These are phyloP conservation scores for Botrytis deweyae DNA, from an alignment of 2,329 filamentous ascomycete genomes.

Conservation along the genomic window DNA sequence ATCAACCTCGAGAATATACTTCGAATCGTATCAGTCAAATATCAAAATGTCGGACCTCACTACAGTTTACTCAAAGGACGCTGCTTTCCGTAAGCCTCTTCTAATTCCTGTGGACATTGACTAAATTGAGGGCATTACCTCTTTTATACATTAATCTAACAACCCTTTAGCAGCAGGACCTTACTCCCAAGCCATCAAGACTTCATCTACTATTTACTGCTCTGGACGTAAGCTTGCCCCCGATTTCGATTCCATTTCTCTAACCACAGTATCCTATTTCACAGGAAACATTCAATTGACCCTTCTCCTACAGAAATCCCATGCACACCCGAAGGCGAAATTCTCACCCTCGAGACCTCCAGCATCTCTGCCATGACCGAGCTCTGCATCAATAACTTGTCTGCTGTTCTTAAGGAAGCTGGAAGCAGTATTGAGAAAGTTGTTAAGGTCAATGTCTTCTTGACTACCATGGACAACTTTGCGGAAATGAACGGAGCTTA, in stretches of 20 bases:
- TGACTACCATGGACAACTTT: conserved; percentile 66
- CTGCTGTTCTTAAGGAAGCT: conserved; percentile 80
- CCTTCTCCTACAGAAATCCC: conserved; percentile 55
- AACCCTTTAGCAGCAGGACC: conserved; percentile 20
- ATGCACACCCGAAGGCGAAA: conserved; percentile 35
- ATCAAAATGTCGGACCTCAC: conserved; percentile 39
- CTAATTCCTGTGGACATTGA: not conserved
- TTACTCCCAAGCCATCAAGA: conserved; percentile 50
- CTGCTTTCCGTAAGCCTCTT: conserved; percentile 38
- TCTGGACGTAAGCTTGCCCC: conserved; percentile 46
- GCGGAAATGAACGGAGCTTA: conserved; percentile 64
- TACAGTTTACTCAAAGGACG: conserved; percentile 39
- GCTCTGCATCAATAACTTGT: conserved; percentile 74
- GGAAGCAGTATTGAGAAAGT: conserved; percentile 77
- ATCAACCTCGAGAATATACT: not conserved
- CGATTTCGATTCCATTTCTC: not conserved
- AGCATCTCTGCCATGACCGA: conserved; percentile 65
- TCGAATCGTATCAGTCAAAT: not conserved
- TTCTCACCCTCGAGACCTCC: conserved; percentile 50
- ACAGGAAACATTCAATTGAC: conserved; percentile 42
- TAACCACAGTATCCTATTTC: conserved; percentile 50
- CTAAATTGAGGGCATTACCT: not conserved
- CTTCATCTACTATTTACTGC: conserved; percentile 64
- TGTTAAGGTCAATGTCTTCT: conserved; percentile 89
- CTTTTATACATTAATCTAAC: not conserved